phyloP scores from a whole-genome alignment of 2,329 filamentous ascomycete species.

The Ascocoryne sarcoides region DNA sequence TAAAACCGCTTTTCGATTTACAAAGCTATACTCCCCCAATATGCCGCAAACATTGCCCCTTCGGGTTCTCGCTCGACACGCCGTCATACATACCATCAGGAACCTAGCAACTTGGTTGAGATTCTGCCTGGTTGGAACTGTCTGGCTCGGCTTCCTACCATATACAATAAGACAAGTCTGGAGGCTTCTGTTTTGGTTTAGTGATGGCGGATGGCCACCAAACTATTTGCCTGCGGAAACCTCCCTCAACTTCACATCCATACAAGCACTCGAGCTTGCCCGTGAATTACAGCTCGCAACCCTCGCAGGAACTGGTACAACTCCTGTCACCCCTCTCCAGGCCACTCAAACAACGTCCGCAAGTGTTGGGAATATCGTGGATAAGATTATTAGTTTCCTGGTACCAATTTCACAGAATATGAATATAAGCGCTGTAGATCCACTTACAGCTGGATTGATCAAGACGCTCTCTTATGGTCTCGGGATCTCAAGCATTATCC shows the following conservation, averaged over 20 bases:
- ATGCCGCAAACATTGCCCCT: constrained; percentile 83
- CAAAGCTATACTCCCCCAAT: constrained; percentile 88
- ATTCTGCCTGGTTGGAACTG: constrained; percentile 66
- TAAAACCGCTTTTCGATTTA: constrained; percentile 97
- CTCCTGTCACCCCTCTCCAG: constrained; percentile 23
- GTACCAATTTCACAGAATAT: constrained; percentile 20
- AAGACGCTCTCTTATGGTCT: constrained; percentile 24
- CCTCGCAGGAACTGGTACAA: constrained; percentile 23
- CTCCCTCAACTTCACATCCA: constrained; percentile 11
- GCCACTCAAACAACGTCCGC: constrained; percentile 31
- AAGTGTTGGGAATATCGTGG: constrained; percentile 30
- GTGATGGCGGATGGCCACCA: constrained; percentile 28
- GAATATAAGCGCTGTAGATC: constrained; percentile 22
- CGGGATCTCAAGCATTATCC: constrained; percentile 10
- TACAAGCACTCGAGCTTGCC: constrained; percentile 17
- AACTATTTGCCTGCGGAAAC: constrained; percentile 9
- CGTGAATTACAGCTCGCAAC: constrained; percentile 20
- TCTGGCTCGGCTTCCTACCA: constrained; percentile 85
- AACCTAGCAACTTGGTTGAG: constrained; percentile 72
- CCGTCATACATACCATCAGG: constrained; percentile 61
- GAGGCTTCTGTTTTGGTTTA: constrained; percentile 81
- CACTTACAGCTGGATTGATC: constrained; percentile 20
- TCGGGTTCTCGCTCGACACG: constrained; percentile 71
- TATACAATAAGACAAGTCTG: constrained; percentile 88
- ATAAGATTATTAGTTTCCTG: constrained; percentile 28